Conservation (phyloP, 495 filamentous ascomycete species). For the Parachaetomium inaequale region DNA sequence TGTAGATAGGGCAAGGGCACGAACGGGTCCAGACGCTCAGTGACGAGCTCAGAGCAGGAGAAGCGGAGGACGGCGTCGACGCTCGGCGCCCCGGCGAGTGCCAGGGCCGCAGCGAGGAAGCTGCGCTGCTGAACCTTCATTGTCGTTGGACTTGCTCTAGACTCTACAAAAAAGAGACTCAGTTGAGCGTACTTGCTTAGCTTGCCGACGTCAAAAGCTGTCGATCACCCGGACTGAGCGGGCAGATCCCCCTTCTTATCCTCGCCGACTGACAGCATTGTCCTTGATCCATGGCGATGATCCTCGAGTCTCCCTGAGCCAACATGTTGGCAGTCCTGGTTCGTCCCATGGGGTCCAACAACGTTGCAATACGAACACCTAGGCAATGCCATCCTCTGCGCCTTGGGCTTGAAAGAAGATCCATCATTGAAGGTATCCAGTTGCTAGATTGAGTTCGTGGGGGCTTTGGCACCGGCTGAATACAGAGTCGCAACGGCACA, state of each 20-base stretch:
- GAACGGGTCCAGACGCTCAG: constrained; percentile 29
- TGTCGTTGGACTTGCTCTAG: background rate
- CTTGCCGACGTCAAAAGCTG: background rate
- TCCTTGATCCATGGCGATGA: background rate
- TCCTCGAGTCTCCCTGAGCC: background rate
- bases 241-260: constrained; percentile 6
- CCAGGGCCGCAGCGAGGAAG: constrained; percentile 17
- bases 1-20: background rate
- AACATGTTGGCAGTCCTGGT: background rate
- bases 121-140: constrained; percentile 9
- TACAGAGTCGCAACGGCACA: constrained; percentile 9
- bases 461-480: constrained; percentile 7
- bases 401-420: background rate
- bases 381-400: background rate
- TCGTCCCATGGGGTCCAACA: background rate
- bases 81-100: constrained; percentile 13
- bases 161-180: background rate
- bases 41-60: constrained; percentile 45
- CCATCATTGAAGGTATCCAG: background rate
- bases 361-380: background rate
- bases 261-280: background rate
- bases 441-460: background rate
- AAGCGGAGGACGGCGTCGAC: constrained; percentile 53
- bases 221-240: background rate
- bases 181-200: background rate